Percentiles rank a stretch among this genome's conserved stretches.
Evolutionary conservation across 2,329 filamentous ascomycete species (phyloP).

Genomic region (Botrytis squamosa): DNA sequence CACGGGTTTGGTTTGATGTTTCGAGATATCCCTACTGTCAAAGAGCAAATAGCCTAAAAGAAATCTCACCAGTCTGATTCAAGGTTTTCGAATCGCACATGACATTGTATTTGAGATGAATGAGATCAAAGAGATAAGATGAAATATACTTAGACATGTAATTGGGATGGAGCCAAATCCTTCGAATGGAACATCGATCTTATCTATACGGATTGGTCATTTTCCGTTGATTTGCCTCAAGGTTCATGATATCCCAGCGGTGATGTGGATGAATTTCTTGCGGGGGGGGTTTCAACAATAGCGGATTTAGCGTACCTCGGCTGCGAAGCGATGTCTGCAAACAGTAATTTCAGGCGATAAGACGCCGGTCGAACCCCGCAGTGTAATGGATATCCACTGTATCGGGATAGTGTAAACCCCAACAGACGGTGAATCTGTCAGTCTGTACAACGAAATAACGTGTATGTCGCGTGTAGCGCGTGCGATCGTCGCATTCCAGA

Average conservation of each 20-base stretch:
- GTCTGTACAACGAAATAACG: background rate
- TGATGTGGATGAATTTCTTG: background rate
- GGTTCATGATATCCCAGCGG: background rate
- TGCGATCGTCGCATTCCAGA: background rate
- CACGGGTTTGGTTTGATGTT: background rate
- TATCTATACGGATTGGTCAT: background rate
- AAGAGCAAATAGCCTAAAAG: background rate
- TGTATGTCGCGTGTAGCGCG: background rate
- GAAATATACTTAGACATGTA: slow-evolving; percentile 4
- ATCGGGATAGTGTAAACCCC: background rate
- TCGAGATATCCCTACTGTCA: background rate
- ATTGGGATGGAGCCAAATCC: background rate
- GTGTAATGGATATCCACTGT: background rate
- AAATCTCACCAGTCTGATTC: background rate
- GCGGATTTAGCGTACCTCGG: background rate
- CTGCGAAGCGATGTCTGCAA: slow-evolving; percentile 7
- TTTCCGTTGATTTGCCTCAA: background rate
- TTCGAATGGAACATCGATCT: background rate
- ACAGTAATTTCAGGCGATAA: background rate
- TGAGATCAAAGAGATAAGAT: background rate
- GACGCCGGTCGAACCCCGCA: background rate
- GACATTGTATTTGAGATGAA: background rate
- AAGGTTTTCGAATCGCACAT: background rate
- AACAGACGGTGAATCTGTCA: background rate
- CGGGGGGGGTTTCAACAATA: background rate